Base-by-base conservation (phyloP, 179 eudicot genomes). In the Silene vulgaris region DNA sequence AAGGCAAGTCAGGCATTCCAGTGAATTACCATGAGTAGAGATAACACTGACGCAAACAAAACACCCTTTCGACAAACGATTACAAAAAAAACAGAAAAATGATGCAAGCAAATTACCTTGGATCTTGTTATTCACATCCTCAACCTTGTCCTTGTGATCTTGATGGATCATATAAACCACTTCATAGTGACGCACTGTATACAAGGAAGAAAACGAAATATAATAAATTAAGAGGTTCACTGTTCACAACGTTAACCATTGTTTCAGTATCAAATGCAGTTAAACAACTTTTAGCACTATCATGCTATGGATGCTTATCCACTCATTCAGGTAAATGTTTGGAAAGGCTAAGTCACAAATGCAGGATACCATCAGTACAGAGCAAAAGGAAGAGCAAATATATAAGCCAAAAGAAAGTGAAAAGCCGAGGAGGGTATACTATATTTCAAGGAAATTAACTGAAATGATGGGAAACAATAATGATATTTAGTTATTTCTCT, bases 161-260 rank as follows among this genome's bases (percentile, higher is more conserved):
- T 90, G 93, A 75, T 95, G 99, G 68, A 95, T 92, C 67, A 92
- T 60, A 81, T 90, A 95, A 17, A 95, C 91, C 77, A 95, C 91
- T 81, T 95, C 97, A 77, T 95, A 95, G 80, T 95, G 99, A 71
- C 97, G 90, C 90, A 83, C 99, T 95, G 84, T 59, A 37, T n/a
- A 76, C 60, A 69, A n/a, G 26, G 77, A 8, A 52, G 19, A 3
- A 16, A 20, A 9, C 7, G 54, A 76, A 80, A 45, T 17, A 72
- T 14, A 19, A 56, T 45, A 19, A 59, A 5, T n/a, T 61, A 14
- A n/a, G 50, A 57, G 54, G 65, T 5, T 61, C 37, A 37, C 56
- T 43, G 65, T 5, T 61, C 37, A 37, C 56, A 70, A 75, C 16
- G 16, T 63, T n/a, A 68, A 61, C 6, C 63, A 63, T 5, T n/a